Conservation (phyloP, 495 filamentous ascomycete species). For the Aspergillus ostianus region DNA sequence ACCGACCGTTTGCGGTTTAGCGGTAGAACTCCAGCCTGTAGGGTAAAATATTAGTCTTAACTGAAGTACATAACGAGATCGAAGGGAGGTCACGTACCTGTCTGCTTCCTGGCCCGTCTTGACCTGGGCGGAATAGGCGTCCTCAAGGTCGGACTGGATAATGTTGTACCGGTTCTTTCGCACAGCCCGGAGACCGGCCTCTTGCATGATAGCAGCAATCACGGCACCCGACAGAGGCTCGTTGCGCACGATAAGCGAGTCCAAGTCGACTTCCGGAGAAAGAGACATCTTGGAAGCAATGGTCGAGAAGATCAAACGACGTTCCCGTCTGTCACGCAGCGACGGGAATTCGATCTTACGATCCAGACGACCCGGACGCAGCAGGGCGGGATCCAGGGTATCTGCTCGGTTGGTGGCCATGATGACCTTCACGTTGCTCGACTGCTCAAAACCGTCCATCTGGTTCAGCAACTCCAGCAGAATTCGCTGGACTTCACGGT, state of each 20-base stretch:
- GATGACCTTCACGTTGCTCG: slow-evolving; percentile 98
- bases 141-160: slow-evolving; percentile 92
- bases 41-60: slow-evolving; percentile 19
- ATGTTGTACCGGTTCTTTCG: slow-evolving; percentile 99
- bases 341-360: slow-evolving; percentile 98
- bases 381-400: slow-evolving; percentile 89
- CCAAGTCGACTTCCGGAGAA: slow-evolving; percentile 92
- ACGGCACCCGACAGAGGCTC: slow-evolving; percentile 93
- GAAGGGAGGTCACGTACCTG: slow-evolving; percentile 36
- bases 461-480: slow-evolving; percentile 95
- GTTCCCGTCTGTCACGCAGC: slow-evolving; percentile 86
- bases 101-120: slow-evolving; percentile 78
- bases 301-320: slow-evolving; percentile 92
- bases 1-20: slow-evolving; percentile 24
- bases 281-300: slow-evolving; percentile 97
- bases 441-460: slow-evolving; percentile 99
- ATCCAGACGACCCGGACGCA: slow-evolving; percentile 92
- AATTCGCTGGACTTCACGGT: slow-evolving; percentile 97
- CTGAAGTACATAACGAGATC: slow-evolving; percentile 1
- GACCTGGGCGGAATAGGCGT: slow-evolving; percentile 93
- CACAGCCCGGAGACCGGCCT: slow-evolving; percentile 91
- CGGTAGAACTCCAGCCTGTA: slow-evolving; percentile 57
- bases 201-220: slow-evolving; percentile 99
- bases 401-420: slow-evolving; percentile 99
- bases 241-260: slow-evolving; percentile 92